These are phyloP conservation scores for Basidioascus undulatus DNA, from an alignment of 768 basidiomycete genomes.

Conservation along the genomic window DNA sequence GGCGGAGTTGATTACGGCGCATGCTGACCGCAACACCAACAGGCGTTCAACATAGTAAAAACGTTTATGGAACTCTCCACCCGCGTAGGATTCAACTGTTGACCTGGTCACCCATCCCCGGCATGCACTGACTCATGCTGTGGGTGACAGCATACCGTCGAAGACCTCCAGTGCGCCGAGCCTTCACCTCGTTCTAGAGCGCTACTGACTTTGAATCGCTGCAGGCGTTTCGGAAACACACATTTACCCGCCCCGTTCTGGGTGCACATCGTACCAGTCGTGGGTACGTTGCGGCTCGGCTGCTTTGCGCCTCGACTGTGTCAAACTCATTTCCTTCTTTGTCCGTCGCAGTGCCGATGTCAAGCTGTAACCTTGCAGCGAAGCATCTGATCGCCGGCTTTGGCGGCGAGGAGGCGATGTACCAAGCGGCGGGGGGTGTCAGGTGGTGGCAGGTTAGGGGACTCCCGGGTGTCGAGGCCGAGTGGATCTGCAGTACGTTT, in stretches of 20 bases:
- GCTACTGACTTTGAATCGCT: slow-evolving; percentile 15
- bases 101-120: neutral
- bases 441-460: slow-evolving; percentile 98
- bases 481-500: slow-evolving; percentile 25
- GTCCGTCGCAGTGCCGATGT: slow-evolving; percentile 7
- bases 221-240: slow-evolving; percentile 15
- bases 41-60: slow-evolving; percentile 48
- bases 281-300: too few relatives aligned
- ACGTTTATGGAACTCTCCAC: slow-evolving; percentile 43
- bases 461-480: slow-evolving; percentile 25
- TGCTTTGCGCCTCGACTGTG: slow-evolving; percentile 11
- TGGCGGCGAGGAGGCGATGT: slow-evolving; percentile 49
- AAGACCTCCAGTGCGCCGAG: slow-evolving; percentile 30
- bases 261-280: slow-evolving; percentile 19
- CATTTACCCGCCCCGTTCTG: slow-evolving; percentile 20
- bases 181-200: neutral
- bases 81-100: neutral
- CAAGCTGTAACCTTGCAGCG: slow-evolving; percentile 12
- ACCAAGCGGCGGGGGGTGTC: slow-evolving; percentile 54
- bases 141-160: slow-evolving; percentile 39
- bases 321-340: slow-evolving; percentile 6
- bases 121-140: neutral
- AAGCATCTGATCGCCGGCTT: slow-evolving; percentile 44
- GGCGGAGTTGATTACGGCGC: neutral
- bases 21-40: too few relatives aligned